Base-by-base conservation (phyloP, 495 filamentous ascomycete species). In the Hypoxylon cercidicola region DNA sequence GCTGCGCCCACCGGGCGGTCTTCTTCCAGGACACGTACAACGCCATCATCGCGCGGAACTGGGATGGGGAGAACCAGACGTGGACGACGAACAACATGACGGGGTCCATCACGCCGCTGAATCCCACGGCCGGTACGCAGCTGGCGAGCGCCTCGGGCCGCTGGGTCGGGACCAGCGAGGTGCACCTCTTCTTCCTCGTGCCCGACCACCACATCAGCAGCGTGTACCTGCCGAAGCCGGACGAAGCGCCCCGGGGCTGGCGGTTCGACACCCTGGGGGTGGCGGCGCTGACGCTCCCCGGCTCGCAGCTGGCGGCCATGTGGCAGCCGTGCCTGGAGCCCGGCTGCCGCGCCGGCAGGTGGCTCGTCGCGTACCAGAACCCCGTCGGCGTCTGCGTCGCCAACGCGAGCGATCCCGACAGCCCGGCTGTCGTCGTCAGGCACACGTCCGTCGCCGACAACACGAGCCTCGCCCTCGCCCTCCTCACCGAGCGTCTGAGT, bases 61-160 rank as follows among this genome's bases (percentile, higher is more conserved):
- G 65, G 65, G 60, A 68, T n/a, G 50, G 60, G 20, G 34, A 53
- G 3, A 68, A 56, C 23, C 20, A 1, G 0, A 47, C 60, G 1
- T 68, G 65, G 65, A 6, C 1, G 5, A 68, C 65, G 25, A 52
- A 21, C 12, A 68, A 64, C 44, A 18, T 68, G n/a, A 60, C 65
- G 6, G 52, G 25, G 12, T 40, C 54, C 7, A 15, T 32, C 0
- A 45, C 54, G 1, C 54, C 59, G 1, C 4, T 55, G 28, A 49
- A 55, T 13, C 54, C 55, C 1, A 2, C 30, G 4, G 43, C 55
- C 1, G 52, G 49, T 4, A 46, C 63, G 13, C 51, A 55, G 0
- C 2, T 66, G 18, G 48, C 48, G 8, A 45, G 32, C 58, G 41
- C 48, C 3, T 43, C 58, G 34, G 21, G 37, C 32, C 18, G 1